Percentiles rank a stretch among this genome's conserved stretches.
Evolutionary conservation across 176 grass and related monocot genomes (phyloP).

Genomic region (Aegilops sharonensis): DNA sequence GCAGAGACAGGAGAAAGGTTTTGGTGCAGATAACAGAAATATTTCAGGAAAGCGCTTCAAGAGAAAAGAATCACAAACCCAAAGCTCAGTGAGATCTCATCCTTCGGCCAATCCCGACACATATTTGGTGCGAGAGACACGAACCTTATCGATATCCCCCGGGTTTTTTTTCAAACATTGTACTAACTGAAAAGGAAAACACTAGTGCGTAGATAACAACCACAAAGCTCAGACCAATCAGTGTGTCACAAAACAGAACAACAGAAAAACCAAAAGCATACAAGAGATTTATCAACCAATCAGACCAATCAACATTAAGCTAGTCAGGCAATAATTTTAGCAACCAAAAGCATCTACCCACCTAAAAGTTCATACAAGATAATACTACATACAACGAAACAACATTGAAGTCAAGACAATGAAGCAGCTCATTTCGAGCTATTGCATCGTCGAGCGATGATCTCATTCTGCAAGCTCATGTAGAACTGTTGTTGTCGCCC

Average conservation of each 20-base stretch:
- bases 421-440: neutral
- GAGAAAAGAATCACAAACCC: constrained; percentile 34
- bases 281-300: too few relatives aligned
- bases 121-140: constrained; percentile 55
- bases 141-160: constrained; percentile 61
- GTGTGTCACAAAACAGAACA: neutral
- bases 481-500: constrained; percentile 6
- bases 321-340: neutral
- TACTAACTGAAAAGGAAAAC: constrained; percentile 46
- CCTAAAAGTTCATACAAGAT: neutral
- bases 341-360: neutral
- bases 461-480: constrained; percentile 19
- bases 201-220: neutral
- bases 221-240: neutral
- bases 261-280: neutral
- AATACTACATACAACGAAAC: neutral
- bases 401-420: neutral
- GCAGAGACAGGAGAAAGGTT: neutral
- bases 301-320: neutral
- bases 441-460: constrained; percentile 7
- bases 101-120: constrained; percentile 80
- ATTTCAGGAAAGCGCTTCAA: neutral
- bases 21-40: neutral
- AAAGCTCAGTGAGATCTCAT: constrained; percentile 54
- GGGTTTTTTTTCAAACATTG: constrained; percentile 59